Conservation (phyloP, 2,329 filamentous ascomycete genomes). For the Colletotrichum scovillei region DNA sequence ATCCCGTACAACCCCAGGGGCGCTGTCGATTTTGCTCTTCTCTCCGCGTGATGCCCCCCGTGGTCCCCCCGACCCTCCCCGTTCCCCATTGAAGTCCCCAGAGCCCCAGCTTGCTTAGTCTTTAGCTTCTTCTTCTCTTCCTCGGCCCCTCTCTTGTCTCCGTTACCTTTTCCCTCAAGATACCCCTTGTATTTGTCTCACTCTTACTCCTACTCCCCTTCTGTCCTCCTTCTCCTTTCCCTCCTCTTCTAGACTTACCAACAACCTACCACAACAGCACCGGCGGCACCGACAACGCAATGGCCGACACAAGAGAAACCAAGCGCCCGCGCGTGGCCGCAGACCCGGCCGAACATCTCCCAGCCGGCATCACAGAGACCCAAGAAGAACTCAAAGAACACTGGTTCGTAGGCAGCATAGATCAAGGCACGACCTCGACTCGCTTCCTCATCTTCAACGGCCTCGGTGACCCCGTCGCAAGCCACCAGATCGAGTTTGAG, state of each 20-base stretch:
- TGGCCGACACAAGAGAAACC: constrained; percentile 30
- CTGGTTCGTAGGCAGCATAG: constrained; percentile 87
- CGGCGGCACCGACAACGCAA: not conserved
- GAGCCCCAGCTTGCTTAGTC: not conserved
- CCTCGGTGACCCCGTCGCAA: constrained; percentile 79
- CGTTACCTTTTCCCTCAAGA: not conserved
- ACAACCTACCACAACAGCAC: not conserved
- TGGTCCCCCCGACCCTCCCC: constrained; percentile 3
- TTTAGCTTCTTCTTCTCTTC: not conserved
- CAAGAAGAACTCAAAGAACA: constrained; percentile 49
- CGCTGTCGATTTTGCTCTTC: constrained; percentile 6
- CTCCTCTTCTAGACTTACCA: constrained; percentile 2
- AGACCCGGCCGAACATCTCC: constrained; percentile 40
- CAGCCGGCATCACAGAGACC: constrained; percentile 45
- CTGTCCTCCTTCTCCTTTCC: too few species aligned
- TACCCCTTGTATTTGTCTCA: not conserved
- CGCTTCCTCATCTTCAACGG: constrained; percentile 92
- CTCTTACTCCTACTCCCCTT: not conserved
- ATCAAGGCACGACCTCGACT: constrained; percentile 90
- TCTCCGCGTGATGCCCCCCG: constrained; percentile 13
- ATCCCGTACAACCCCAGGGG: not conserved
- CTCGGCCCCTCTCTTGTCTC: not conserved
- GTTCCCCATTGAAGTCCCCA: not conserved
- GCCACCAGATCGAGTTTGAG: constrained; percentile 87
- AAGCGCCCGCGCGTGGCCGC: constrained; percentile 29